Conservation (phyloP, 176 grass and related monocot species). For the Carex cristatella region DNA sequence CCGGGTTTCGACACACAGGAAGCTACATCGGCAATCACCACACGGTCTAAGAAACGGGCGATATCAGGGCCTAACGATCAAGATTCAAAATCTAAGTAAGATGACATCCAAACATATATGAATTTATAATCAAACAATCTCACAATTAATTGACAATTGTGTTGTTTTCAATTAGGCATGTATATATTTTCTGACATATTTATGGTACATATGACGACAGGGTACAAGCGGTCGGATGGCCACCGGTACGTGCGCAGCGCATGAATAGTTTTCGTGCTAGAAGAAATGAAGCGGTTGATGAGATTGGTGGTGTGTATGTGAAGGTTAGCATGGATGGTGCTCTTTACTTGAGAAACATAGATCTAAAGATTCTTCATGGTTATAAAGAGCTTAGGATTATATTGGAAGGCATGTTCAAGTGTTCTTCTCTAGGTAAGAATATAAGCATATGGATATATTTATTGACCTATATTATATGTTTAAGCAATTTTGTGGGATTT, state of each 20-base stretch:
- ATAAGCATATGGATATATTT: not conserved
- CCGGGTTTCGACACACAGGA: slow-evolving; percentile 5
- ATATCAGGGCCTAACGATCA: not conserved
- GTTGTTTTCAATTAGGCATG: not conserved
- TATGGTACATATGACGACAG: not conserved
- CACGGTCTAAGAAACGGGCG: slow-evolving; percentile 18
- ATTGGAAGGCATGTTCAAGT: slow-evolving; percentile 37
- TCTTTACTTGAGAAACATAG: slow-evolving; percentile 36
- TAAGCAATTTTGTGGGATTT: not conserved
- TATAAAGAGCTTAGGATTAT: slow-evolving; percentile 30
- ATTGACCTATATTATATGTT: not conserved
- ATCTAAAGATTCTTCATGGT: slow-evolving; percentile 28
- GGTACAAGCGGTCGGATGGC: slow-evolving; percentile 33
- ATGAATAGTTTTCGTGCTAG: slow-evolving; percentile 34
- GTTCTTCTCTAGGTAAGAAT: slow-evolving; percentile 33
- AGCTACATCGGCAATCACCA: not conserved
- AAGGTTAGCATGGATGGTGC: slow-evolving; percentile 41
- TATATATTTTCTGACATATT: not conserved
- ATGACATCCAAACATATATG: not conserved
- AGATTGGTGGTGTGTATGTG: slow-evolving; percentile 23
- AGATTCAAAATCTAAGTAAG: slow-evolving; percentile 21
- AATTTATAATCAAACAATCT: not conserved
- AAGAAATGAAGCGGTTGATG: not conserved
- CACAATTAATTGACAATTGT: slow-evolving; percentile 10
- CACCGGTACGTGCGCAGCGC: slow-evolving; percentile 19